Percentiles rank a stretch among this genome's conserved stretches.
Evolutionary conservation across 129 eudicot species (phyloP).

Genomic region (Pulicaria dysenterica): DNA sequence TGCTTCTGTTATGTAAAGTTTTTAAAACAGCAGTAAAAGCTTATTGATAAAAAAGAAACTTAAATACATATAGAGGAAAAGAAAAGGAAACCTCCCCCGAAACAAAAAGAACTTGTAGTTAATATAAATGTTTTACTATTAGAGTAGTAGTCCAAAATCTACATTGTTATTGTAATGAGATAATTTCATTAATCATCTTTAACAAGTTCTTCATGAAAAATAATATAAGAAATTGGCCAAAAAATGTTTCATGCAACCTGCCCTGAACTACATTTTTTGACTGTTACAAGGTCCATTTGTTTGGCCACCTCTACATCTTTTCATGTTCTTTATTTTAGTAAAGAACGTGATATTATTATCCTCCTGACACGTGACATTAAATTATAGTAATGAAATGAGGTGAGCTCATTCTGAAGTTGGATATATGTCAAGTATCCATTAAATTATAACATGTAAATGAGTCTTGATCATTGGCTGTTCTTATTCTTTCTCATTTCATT

Average conservation of each 20-base stretch:
- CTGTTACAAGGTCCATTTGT: too few species aligned
- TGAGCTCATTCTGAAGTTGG: too few species aligned
- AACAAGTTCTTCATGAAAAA: too few species aligned
- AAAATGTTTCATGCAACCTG: too few species aligned
- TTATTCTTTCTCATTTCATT: background rate
- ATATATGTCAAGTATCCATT: too few species aligned
- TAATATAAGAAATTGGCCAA: too few species aligned
- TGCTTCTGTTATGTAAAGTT: background rate
- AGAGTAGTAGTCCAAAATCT: background rate
- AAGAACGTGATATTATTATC: too few species aligned
- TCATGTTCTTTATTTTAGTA: too few species aligned
- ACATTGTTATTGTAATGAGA: background rate
- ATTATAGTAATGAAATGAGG: background rate
- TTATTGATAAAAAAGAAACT: background rate
- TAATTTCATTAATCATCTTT: background rate
- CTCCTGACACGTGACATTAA: too few species aligned
- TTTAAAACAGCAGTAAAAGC: background rate
- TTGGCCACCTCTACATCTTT: too few species aligned
- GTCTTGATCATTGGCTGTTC: background rate
- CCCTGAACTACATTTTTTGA: too few species aligned
- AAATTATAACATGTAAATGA: too few species aligned
- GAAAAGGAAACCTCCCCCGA: background rate
- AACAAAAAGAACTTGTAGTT: background rate
- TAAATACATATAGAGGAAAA: background rate
- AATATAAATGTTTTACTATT: background rate